Evolutionary conservation across 768 basidiomycete species (phyloP), one percentile per base, ranked within the genome.

Genomic region (Phaeolepiota aurea): DNA sequence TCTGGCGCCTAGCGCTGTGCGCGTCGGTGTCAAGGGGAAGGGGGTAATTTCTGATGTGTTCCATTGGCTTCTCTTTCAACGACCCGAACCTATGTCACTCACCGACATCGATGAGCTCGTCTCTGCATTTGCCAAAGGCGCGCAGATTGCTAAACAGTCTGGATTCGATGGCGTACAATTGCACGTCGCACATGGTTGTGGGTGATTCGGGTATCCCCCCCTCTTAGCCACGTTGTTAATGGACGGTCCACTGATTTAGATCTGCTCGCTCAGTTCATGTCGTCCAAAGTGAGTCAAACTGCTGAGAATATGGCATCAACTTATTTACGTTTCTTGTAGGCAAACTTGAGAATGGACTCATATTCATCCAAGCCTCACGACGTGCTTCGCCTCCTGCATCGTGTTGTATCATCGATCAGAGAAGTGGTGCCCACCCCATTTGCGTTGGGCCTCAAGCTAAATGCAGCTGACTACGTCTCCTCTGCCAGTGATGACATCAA

Each of bases 91-190:
- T 36, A 82, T 88, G 82, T 59, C 68, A 0, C 23, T 61, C 2
- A 40, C 48, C 0, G 87, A 91, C 32, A 78, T 96, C 41, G 65
- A 76, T 16, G 48, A 65, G 7, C 71, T 79, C 4, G 70, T 88
- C 0, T 62, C 66, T 1, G 63, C 59, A 5, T 97, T 94, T 51
- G 71, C 83, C 2, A 61, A 63, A 30, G 87, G 82, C 3, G 87
- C 90, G 0, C 52, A 59, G 31, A 50, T 86, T 21, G 88, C 87
- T 5, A 56, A 67, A 13, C 55, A 71, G 40, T 63, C 82, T 30
- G 88, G 87, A 0, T 93, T 91, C 55, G 87, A 94, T 46, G 92
- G 93, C 0, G 63, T 94, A 3, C 77, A 96, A 52, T 46, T 97
- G 7, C 93, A 96, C 55, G 82, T 69, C 18, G 82, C 82, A 1